Percentiles rank a stretch among this genome's conserved stretches.
phyloP scores from a whole-genome alignment of 768 basidiomycete genomes.

The Boletus sp. region DNA sequence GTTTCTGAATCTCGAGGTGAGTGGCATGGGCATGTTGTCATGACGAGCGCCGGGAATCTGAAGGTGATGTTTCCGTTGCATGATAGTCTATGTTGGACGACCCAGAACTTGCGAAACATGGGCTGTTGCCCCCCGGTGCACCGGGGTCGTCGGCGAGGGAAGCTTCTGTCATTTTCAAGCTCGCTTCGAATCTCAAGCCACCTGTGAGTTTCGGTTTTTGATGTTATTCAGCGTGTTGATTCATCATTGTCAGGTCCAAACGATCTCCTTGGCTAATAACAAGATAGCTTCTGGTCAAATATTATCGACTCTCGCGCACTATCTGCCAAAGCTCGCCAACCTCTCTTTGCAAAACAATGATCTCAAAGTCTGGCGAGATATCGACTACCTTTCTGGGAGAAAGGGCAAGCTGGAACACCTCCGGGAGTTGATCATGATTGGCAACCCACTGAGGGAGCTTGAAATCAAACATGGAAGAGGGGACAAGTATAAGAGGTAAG shows the following conservation, averaged over 20 bases:
- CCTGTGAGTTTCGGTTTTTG: constrained; percentile 43
- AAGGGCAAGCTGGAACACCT: constrained; percentile 59
- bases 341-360: constrained; percentile 80
- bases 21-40: constrained; percentile 24
- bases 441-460: constrained; percentile 70
- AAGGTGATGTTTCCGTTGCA: constrained; percentile 6
- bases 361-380: constrained; percentile 65
- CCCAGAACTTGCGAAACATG: constrained; percentile 67
- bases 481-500: constrained; percentile 69
- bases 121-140: constrained; percentile 67
- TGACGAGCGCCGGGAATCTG: neutral
- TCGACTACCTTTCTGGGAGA: constrained; percentile 60
- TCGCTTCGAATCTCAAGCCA: constrained; percentile 76
- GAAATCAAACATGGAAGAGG: constrained; percentile 56
- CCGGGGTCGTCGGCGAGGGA: constrained; percentile 61
- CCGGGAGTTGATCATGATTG: constrained; percentile 70
- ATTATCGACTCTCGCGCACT: constrained; percentile 62
- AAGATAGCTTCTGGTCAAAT: constrained; percentile 60
- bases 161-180: constrained; percentile 85
- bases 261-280: constrained; percentile 83
- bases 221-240: neutral
- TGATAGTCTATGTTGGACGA: constrained; percentile 76
- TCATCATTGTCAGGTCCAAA: constrained; percentile 52
- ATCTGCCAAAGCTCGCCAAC: constrained; percentile 76
- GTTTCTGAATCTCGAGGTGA: constrained; percentile 82